Base-by-base conservation (phyloP, 768 basidiomycete species). In the Termitomyces bulborhizus region DNA sequence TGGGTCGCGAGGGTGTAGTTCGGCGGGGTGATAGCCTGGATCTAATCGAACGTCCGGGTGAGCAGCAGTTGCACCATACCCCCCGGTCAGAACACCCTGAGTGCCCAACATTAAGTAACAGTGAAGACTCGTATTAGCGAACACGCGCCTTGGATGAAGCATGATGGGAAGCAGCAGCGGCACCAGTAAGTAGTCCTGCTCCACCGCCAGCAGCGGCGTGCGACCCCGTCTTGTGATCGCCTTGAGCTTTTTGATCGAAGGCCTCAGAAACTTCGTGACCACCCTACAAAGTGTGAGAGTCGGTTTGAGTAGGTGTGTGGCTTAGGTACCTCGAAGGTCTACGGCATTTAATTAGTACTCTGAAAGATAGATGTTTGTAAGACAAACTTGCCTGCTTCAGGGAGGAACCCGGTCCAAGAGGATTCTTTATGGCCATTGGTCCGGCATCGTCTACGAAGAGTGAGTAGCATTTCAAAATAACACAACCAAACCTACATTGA, bases 21-120 rank as follows among this genome's bases (percentile, higher is more conserved):
- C 46, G 6, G 54, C 54, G 3, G 54, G 54, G 5, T 55, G 54
- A 18, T 55, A 55, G 6, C 47, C 54, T 11, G 54, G 54, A 27
- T 55, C 54, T 7, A 42, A 7, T 13, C 54, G 47, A 6, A 43
- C 41, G 3, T 55, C 47, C 1, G 41, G 54, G 32, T 46, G 45
- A 2, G 34, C 45, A 24, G 29, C 8, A 1, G 29, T 52, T 4
- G 18, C 39, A n/a, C 42, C 40, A 15, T 21, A 21, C 21, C 24
- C 15, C 31, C 18, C 40, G 8, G 51, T 27, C 8, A 2, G 0
- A 31, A 6, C 3, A 4, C 15, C 6, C 40, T 51, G 40, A 11
- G n/a, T 1, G 24, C 6, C 3, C 37, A 3, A 27, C 6, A 24
- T 37, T 29, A 37, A n/a, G 16, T 40, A 24, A 15, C n/a, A 11